These are phyloP conservation scores for Triticum timopheevii DNA, from an alignment of 176 grass and related monocot species.

Conservation along the genomic window DNA sequence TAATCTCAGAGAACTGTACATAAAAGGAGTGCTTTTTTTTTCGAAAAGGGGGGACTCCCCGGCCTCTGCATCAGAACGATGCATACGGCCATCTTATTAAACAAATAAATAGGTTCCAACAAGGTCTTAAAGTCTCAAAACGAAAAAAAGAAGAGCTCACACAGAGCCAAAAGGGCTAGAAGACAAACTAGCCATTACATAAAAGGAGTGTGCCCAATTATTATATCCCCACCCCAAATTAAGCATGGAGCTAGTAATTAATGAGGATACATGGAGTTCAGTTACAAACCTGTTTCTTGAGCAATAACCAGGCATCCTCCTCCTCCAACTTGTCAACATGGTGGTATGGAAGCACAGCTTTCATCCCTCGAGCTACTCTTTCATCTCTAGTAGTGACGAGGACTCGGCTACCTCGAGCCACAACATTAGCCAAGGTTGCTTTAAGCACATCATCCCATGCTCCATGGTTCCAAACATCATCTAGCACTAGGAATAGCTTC, in stretches of 20 bases:
- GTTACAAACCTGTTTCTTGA: constrained; percentile 5
- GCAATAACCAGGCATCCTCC: constrained; percentile 7
- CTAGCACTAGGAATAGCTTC: background rate
- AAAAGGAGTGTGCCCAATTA: background rate
- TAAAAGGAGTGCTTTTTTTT: no score
- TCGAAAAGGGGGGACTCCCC: no score
- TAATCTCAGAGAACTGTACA: background rate
- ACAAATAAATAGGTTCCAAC: no score
- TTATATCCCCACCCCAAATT: background rate
- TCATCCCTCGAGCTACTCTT: background rate
- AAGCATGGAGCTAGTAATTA: background rate
- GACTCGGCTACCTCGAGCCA: background rate
- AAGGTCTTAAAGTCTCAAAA: no score
- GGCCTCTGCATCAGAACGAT: no score
- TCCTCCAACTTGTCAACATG: background rate
- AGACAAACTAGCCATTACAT: no score
- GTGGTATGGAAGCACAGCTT: background rate
- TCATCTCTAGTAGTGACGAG: background rate
- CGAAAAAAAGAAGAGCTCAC: no score
- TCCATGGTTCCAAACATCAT: background rate
- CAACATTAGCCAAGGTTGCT: background rate
- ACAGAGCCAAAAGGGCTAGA: no score
- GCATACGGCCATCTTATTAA: no score
- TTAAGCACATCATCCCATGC: background rate
- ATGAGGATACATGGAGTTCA: background rate